Base-by-base conservation (phyloP, 2,329 filamentous ascomycete species). In the Lecanoromycetidae sp. region DNA sequence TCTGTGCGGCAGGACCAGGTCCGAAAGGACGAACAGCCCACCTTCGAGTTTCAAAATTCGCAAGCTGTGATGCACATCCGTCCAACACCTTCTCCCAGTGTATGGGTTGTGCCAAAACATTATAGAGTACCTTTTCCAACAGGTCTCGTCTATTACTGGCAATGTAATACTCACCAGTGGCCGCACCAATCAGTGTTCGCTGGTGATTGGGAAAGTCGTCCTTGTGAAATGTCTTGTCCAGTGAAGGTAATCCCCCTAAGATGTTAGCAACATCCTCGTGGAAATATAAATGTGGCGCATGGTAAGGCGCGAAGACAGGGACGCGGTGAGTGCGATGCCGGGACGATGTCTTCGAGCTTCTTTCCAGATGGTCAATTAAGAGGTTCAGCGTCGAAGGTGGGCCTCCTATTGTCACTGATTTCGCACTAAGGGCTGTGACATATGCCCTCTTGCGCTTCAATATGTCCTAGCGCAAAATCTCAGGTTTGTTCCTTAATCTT, bases 341-440 rank as follows among this genome's bases (percentile, higher is more conserved):
- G 5, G n/a, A 33, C 19, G 17, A 10, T 19, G 27, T n/a, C 9
- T 8, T 26, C 19, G 27, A 22, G 20, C 13, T 33, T n/a, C 23
- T 15, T 25, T 65, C 57, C 26, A 63, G 61, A 39, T 57, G 51
- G 1, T 60, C 60, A 44, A 66, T 62, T 22, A 79, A 59, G 5
- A 60, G 56, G 43, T 65, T 63, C 23, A 50, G 20, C 10, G 34
- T 37, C 10, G 41, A 46, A 12, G 42, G 47, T 33, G 47, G 42
- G 19, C 47, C 47, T 8, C 47, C 25, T 13, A 50, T 41, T 4
- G 42, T 46, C 12, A 46, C 27, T 23, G 23, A 15, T 8, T 50
- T 69, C 20, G 67, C 57, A 4, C 69, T 71, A 17, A 71, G 61
- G 17, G 73, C 71, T 58, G 74, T 77, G 46, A 77, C 32, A 34